phyloP scores from a whole-genome alignment of 2,329 filamentous ascomycete genomes.

The Diaporthe vaccinii region DNA sequence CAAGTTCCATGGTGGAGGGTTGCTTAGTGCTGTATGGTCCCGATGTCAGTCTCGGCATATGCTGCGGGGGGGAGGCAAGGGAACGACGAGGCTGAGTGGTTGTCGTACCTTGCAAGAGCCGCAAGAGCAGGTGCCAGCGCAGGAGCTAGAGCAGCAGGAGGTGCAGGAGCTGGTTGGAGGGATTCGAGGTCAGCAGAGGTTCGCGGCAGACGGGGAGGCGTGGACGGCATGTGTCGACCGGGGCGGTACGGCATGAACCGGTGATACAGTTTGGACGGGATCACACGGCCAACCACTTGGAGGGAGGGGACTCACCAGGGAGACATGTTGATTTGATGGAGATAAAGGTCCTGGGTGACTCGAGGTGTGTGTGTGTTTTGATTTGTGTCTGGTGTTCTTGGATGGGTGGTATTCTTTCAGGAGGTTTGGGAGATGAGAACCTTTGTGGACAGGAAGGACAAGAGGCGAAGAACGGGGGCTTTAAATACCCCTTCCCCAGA shows the following conservation, averaged over 20 bases:
- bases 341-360: neutral
- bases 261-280: neutral
- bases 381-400: neutral
- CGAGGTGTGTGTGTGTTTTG: neutral
- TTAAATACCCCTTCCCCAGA: constrained; percentile 23
- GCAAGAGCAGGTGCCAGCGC: constrained; percentile 36
- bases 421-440: constrained; percentile 4
- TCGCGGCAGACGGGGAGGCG: neutral
- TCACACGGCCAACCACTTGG: constrained; percentile 1
- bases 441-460: neutral
- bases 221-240: neutral
- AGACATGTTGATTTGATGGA: constrained; percentile 31
- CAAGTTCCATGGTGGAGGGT: neutral
- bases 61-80: too few relatives aligned
- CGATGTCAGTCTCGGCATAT: neutral
- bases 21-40: constrained; percentile 7
- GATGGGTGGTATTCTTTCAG: constrained; percentile 3
- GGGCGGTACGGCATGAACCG: neutral
- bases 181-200: constrained; percentile 27
- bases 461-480: constrained; percentile 6
- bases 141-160: constrained; percentile 40
- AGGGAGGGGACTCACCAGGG: constrained; percentile 32
- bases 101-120: constrained; percentile 39
- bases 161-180: constrained; percentile 32
- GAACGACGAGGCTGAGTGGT: neutral